phyloP scores from a whole-genome alignment of 805 yeast genomes.

The Yarrowia phangngaensis region DNA sequence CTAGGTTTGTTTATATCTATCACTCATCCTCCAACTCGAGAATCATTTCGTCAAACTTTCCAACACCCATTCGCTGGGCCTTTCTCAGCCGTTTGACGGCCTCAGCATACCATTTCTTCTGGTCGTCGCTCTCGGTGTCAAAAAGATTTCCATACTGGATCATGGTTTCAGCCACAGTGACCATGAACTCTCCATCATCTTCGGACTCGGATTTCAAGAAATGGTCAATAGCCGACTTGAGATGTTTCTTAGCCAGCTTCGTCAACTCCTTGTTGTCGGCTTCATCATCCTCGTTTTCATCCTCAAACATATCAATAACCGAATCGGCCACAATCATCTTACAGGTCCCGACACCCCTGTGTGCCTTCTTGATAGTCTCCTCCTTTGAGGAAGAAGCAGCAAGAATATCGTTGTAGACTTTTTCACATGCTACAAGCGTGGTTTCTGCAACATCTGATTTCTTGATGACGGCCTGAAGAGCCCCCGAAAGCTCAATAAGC shows the following conservation, averaged over 20 bases:
- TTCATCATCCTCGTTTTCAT: constrained; percentile 32
- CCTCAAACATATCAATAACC: constrained; percentile 36
- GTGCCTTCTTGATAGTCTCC: constrained; percentile 31
- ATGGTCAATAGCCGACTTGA: constrained; percentile 53
- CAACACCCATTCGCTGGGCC: constrained; percentile 49
- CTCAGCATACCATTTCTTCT: constrained; percentile 57
- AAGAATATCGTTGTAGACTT: constrained; percentile 10
- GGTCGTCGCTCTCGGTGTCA: constrained; percentile 62
- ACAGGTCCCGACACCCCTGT: constrained; percentile 38
- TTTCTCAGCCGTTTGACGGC: constrained; percentile 66
- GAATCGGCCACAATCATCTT: constrained; percentile 37
- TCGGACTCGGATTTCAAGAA: constrained; percentile 59
- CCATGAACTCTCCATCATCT: constrained; percentile 79
- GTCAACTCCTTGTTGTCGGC: constrained; percentile 29
- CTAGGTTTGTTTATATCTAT: background rate
- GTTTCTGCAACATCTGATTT: constrained; percentile 27
- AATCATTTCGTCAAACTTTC: constrained; percentile 40
- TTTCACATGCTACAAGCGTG: constrained; percentile 3
- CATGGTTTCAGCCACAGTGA: constrained; percentile 77
- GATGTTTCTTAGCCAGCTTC: constrained; percentile 44
- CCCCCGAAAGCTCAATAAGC: constrained; percentile 51
- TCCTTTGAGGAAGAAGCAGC: background rate
- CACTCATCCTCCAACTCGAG: constrained; percentile 35
- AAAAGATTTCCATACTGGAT: constrained; percentile 73
- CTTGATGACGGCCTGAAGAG: constrained; percentile 47